Base-by-base conservation (phyloP, 208 protist genomes). In the Leishmania guyanensis region DNA sequence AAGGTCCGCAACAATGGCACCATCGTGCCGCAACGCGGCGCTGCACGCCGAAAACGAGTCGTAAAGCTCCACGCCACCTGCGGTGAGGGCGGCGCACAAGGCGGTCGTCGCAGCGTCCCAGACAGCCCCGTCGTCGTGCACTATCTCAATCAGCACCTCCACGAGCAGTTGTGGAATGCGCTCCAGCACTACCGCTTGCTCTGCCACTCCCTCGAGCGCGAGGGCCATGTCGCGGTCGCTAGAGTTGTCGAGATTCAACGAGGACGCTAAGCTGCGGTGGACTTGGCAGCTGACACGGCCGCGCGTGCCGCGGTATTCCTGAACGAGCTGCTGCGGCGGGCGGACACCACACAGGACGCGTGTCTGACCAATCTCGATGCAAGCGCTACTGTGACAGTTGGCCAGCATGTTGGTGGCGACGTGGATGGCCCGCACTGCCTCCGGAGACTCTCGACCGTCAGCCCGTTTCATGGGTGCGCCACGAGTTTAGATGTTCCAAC, bases 371-470 rank as follows among this genome's bases (percentile, higher is more conserved):
- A 96, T 66, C 81, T 97, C 92, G 8, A 95, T 90, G 77, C 90
- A 95, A 26, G 90, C 87, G 77, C 93, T 97, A 80, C 92, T 95
- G 84, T 94, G 90, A 70, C 92, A 95, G 79, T 96, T 89, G 48
- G 85, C 88, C 43, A 97, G 83, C 17, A 94, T 85, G 81, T 91
- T 89, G 8, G 90, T 84, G 14, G 83, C 94, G 22, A 97, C 88
- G 81, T 97, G 92, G 17, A 91, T 85, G 6, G 89, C 87, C 12
- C 94, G 89, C 60, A 97, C 90, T 51, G 83, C 75, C 46, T 88
- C 84, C 2, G 81, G 84, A 10, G 77, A 66, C 14, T 82, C 50
- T 39, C 89, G 82, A 72, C 73, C 75, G 73, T 90, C 79, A 77
- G 84, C 64, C 79, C 82, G 82, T 83, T 86, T 80, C 78, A 78